phyloP scores from a whole-genome alignment of 768 basidiomycete genomes.

The Mycena epipterygia region DNA sequence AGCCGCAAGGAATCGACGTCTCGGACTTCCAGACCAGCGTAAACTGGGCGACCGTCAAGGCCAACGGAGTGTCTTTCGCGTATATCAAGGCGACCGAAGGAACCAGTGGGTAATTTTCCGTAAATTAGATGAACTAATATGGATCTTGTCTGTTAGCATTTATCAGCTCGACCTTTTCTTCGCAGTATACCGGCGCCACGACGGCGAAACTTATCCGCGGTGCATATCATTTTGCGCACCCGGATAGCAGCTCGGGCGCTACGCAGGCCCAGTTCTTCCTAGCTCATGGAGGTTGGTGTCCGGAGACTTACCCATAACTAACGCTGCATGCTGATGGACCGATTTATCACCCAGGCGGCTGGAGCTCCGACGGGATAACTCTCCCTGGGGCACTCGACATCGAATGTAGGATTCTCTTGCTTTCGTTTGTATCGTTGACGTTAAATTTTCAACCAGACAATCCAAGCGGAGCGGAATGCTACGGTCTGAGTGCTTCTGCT shows the following conservation, averaged over 20 bases:
- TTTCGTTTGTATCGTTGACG: background rate
- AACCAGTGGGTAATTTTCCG: constrained; percentile 52
- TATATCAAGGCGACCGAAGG: constrained; percentile 81
- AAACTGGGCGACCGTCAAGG: constrained; percentile 65
- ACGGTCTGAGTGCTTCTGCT: constrained; percentile 61
- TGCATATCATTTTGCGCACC: constrained; percentile 72
- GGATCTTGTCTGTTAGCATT: constrained; percentile 45
- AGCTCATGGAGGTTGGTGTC: constrained; percentile 61
- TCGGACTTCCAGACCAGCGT: constrained; percentile 63
- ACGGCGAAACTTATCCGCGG: constrained; percentile 71
- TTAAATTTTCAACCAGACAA: constrained; percentile 54
- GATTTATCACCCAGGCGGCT: constrained; percentile 56
- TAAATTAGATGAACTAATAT: background rate
- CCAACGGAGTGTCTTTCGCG: constrained; percentile 66
- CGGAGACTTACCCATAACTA: background rate
- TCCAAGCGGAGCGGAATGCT: constrained; percentile 66
- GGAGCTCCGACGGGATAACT: constrained; percentile 69
- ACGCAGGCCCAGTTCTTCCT: constrained; percentile 73
- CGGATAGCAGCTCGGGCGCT: constrained; percentile 66
- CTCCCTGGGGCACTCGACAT: constrained; percentile 77
- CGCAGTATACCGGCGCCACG: constrained; percentile 70
- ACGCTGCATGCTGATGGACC: background rate
- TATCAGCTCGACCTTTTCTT: constrained; percentile 58
- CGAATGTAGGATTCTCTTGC: constrained; percentile 59
- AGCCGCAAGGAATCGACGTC: constrained; percentile 68